Base-by-base conservation (phyloP, 2,329 filamentous ascomycete species). In the Arthrobotrys sinensis region DNA sequence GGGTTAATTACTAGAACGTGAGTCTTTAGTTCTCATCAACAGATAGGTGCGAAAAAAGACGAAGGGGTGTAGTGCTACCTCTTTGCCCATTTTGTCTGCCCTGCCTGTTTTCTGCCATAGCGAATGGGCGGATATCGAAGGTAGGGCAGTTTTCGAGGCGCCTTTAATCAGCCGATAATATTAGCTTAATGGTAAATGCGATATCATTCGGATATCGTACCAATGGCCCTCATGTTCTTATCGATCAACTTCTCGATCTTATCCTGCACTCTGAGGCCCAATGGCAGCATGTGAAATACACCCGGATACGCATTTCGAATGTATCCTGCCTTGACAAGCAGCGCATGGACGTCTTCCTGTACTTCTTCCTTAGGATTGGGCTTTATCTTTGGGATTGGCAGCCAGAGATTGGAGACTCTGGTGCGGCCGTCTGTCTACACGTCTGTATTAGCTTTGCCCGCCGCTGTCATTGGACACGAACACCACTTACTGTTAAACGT, bases 221-320 rank as follows among this genome's bases (percentile, higher is more conserved):
- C 91, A 81, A 96, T 85, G 38, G 88, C 88, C 65, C 87, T 86
- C 96, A 99, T 99, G 83, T 97, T 90, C 83, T 92, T 93, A 83
- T 97, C 94, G 81, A 99, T 91, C 10, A 98, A 85, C 10, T 86
- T 85, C 83, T 97, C 94, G 34, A 98, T 86, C 84, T 98, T 99
- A 64, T 93, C 89, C 82, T 97, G 94, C 0, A 98, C 93, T 32
- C 93, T 89, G 34, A 93, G 87, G 0, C 96, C 96, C 0, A 99
- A 85, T 0, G 96, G 96, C 0, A 99, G 87, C 83, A 97, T 88
- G 82, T 99, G 96, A 82, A 97, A 99, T 40, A 98, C 90, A 32
- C 96, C 96, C 6, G 94, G 90, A 83, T 97, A 92, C 19, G 93
- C 91, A 86, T 93, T 91, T 78, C 91, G 90, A 53, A 94, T 84